Evolutionary conservation across 176 grass and related monocot genomes (phyloP), one percentile per base, ranked within the genome.

Genomic region (Oryza coarctata): DNA sequence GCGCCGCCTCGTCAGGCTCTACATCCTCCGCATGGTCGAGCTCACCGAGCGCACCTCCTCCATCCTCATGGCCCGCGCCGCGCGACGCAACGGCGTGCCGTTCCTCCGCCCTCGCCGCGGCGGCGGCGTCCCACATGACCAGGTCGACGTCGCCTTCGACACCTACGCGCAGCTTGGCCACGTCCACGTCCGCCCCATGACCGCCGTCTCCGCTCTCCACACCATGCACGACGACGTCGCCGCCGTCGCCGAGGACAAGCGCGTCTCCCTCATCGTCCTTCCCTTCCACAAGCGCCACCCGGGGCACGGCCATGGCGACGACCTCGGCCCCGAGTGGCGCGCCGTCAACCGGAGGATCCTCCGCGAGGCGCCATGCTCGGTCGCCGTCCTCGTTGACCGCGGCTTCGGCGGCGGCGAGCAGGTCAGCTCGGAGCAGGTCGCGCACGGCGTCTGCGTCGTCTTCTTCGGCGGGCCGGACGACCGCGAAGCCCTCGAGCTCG

Each of bases 401-500:
- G 88, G 92, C 8, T 93, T 93, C 44, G 92, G 92, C n/a, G 90
- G 90, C 7, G 92, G 81, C 29, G 92, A 88, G 76, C 88, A 93
- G 90, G 81, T 93, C n/a, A 84, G 88, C 55, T 85, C 90, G 2
- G 44, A 84, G 31, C 52, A 90, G 52, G 92, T 93, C 9, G 88
- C 90, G 22, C 92, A 92, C 30, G 86, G 84, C 45, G 84, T 98
- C 25, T 94, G 90, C 75, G 92, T 91, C 30, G 67, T 98, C 6
- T 98, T 98, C 82, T 98, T 95, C 26, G 92, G 95, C 17, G 92
- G 95, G 43, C 90, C 95, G 0, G 92, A 95, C 44, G 95, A 95
- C 13, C 68, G 92, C 35, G 95, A 98, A 82, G 90, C 92, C 0
- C 81, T 98, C 0, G 92, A 93, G 80, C 85, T 98, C 22, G 86